Base-by-base conservation (phyloP, 2,329 filamentous ascomycete species). In the Fusarium liriodendri region DNA sequence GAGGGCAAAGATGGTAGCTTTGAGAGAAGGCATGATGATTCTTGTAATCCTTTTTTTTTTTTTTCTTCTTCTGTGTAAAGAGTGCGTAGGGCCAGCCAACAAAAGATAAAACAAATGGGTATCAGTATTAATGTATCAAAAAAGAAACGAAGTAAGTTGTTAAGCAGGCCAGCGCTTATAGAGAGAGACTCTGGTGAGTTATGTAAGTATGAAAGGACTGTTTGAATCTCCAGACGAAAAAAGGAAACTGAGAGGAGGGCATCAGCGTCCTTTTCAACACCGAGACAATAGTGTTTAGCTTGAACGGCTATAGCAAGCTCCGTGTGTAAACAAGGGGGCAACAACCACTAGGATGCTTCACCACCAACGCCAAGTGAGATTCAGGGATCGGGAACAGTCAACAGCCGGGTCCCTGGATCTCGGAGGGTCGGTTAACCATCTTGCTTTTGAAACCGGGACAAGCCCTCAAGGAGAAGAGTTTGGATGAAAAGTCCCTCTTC, bases 1-100 rank as follows among this genome's bases (percentile, higher is more conserved):
- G 73, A 83, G 83, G 64, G 85, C 84, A 72, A 88, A 76, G 71
- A 84, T 74, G 52, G 79, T 78, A 65, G 81, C 84, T 82, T 85
- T 88, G 72, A 82, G 65, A 38, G 78, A 80, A 68, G 74, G 71
- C 79, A 84, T 86, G 66, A 84, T 86, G 66, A 81, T 79, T 69
- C 62, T 72, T 72, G n/a, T 22, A 22, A 22, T 22, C 22, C 22
- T 22, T 74, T 73, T 71, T 73, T 55, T 55, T 22, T 47, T 20
- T n/a, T 55, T 22, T 47, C 16, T n/a, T 20, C 16, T 11, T n/a
- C 25, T 22, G 27, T 35, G 29, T 59, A 40, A 40, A 42, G 62
- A 71, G 54, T 40, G 69, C 64, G 60, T 61, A 69, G 75, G 75
- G 74, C 76, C 76, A 77, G 76, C 76, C 72, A 77, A 69, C 66